Evolutionary conservation across 2,329 filamentous ascomycete genomes (phyloP), one percentile per base, ranked within the genome.

Genomic region (Xylaria multiplex): DNA sequence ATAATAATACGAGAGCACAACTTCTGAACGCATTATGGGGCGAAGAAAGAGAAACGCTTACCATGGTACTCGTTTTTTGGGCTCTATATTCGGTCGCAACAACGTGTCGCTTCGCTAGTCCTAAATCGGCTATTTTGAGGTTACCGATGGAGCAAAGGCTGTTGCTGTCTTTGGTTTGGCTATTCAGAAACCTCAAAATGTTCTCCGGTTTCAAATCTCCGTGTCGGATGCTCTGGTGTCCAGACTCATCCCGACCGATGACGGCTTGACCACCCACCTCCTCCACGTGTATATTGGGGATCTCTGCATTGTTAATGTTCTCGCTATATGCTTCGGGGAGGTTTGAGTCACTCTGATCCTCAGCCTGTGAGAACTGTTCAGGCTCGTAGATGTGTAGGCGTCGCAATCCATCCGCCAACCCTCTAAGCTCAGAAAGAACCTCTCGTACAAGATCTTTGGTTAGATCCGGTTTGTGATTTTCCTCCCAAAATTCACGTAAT

Each of bases 401-500:
- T 11, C 30, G 13, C 11, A 69, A 19, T 6, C 50, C 66, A 16
- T 43, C 45, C n/a, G 40, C 43, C 3, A 66, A 13, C 6, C 63
- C 63, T 19, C 37, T 22, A 14, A 68, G 56, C 50, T 68, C 62
- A 6, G 40, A 6, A 52, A 68, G 6, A 16, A 35, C 27, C 22
- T 62, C 48, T 16, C 46, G 37, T 6, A 69, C 11, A 2, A 59
- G 14, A 6, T 59, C n/a, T 3, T 8, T 7, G 3, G 32, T 59
- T 4, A 35, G 61, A 19, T 27, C 19, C 6, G 58, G 62, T 19
- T 30, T 30, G 3, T 22, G n/a, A 5, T 40, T 22, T 6, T 56
- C 30, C 43, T 24, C 48, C 67, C 67, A 74, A 30, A 71, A 72
- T 4, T 70, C 53, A 24, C 53, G 24, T 4, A 74, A 64, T 53